Evolutionary conservation across 148 eudicot species (phyloP), one percentile per base, ranked within the genome.

Genomic region (Simmondsia chinensis): DNA sequence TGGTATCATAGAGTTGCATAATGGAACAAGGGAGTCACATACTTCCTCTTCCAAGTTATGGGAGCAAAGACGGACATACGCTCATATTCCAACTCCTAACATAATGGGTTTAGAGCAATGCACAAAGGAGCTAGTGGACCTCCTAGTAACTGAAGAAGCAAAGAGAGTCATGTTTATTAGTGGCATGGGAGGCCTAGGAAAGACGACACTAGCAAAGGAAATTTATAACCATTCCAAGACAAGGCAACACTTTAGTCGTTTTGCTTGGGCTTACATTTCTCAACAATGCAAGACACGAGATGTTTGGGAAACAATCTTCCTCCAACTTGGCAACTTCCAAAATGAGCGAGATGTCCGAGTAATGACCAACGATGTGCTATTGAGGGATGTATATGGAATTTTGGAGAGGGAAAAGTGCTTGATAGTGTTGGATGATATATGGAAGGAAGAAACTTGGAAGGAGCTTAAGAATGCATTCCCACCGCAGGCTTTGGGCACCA

Each of bases 361-460:
- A 7, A 13, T 23, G 0, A 6, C 20, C 3, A 4, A 12, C 14
- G 13, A 3, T 8, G 0, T 12, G 4, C 20, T 26, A 2, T 2
- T 24, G 9, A 1, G n/a, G 3, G 17, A 0, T 4, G 12, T 43
- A 1, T 7, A 7, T 4, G 0, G 2, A 7, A 33, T 14, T 7
- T 43, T 26, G 17, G 1, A 25, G 9, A 0, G 16, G 2, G 28
- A 43, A 12, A 43, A 26, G 33, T 43, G 33, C n/a, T 18, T 43
- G 33, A 33, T 43, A 6, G 21, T 43, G 25, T 33, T 43, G 25
- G 33, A 43, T 43, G 48, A 26, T 43, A 1, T 43, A 43, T 43
- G 48, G 48, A 15, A 43, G 0, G 1, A 10, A 6, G 2, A 7
- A 13, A 33, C 25, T 26, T 26, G 33, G 48, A 5, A 44, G 25